Evolutionary conservation across 2,329 filamentous ascomycete species (phyloP), one percentile per base, ranked within the genome.

Genomic region (Pseudogymnoascus sp.): DNA sequence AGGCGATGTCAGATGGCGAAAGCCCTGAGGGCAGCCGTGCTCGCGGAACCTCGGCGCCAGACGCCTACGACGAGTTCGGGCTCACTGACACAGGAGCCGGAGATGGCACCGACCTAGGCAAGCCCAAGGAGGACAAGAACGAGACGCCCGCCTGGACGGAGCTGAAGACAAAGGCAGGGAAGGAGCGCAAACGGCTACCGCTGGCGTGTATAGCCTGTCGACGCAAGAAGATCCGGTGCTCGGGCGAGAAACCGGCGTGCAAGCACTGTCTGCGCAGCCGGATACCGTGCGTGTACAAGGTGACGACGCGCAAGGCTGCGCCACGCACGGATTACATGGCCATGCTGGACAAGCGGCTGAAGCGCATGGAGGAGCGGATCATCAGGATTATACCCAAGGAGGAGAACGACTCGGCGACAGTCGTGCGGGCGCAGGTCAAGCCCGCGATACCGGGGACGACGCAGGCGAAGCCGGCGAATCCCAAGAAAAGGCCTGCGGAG

Each of bases 281-380:
- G 46, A 96, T 96, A 69, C 93, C 93, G 1, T 99, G 95, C 74
- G 93, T 97, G 4, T 99, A 97, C 82, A 97, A 97, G 73, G 91
- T 96, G 65, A 97, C 93, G 0, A 92, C 93, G 3, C 84, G 95
- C 65, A 97, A 97, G 75, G 92, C 93, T 1, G 92, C 93, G 3
- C 95, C 95, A 2, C 84, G 95, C 61, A 97, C 95, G 17, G 95
- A 97, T 76, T 97, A 97, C 76, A 97, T 97, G 95, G 92, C 93
- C 44, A 97, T 97, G 92, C 79, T 97, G 70, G 95, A 97, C 77
- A 97, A 96, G 77, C 85, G 95, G 62, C 76, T 97, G 68, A 97
- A 96, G 79, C 83, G 93, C 64, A 97, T 97, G 95, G 95, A 99
- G 76, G 93, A 97, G 71, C 88, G 93, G 63, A 95, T 97, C 66